Evolutionary conservation across 768 basidiomycete species (phyloP).

Genomic region (Polyporus arcularius): DNA sequence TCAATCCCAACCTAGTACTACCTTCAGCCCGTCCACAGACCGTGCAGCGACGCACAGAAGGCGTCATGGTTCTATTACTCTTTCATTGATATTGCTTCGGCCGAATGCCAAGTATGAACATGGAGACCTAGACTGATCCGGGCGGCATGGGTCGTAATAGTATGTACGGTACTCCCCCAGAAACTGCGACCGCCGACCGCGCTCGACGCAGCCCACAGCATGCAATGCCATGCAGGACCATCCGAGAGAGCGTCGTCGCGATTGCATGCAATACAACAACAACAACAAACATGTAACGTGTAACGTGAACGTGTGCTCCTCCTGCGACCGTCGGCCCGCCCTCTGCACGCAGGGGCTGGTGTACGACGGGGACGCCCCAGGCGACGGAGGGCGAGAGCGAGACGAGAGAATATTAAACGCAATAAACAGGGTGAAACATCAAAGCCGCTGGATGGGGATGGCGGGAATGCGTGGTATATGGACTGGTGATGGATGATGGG

Average conservation of each 20-base stretch:
- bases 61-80: too few species aligned
- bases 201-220: slow-evolving; percentile 14
- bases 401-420: slow-evolving; percentile 11
- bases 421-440: slow-evolving; percentile 15
- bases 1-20: too few species aligned
- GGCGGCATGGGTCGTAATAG: background rate
- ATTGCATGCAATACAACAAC: slow-evolving; percentile 23
- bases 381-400: slow-evolving; percentile 11
- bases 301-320: slow-evolving; percentile 3
- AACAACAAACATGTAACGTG: background rate
- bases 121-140: background rate
- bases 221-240: slow-evolving; percentile 14
- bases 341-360: slow-evolving; percentile 26
- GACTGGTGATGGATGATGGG: background rate
- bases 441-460: slow-evolving; percentile 5
- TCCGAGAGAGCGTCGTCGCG: slow-evolving; percentile 5
- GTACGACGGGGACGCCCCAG: slow-evolving; percentile 22
- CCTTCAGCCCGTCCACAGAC: too few species aligned
- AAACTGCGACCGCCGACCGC: slow-evolving; percentile 13
- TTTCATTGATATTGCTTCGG: background rate
- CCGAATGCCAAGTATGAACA: slow-evolving; percentile 1
- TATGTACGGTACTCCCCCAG: background rate
- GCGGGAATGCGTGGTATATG: background rate
- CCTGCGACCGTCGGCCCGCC: slow-evolving; percentile 26
- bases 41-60: too few species aligned